Conservation (phyloP, 2,329 filamentous ascomycete species). For the Aspergillus amoenus region DNA sequence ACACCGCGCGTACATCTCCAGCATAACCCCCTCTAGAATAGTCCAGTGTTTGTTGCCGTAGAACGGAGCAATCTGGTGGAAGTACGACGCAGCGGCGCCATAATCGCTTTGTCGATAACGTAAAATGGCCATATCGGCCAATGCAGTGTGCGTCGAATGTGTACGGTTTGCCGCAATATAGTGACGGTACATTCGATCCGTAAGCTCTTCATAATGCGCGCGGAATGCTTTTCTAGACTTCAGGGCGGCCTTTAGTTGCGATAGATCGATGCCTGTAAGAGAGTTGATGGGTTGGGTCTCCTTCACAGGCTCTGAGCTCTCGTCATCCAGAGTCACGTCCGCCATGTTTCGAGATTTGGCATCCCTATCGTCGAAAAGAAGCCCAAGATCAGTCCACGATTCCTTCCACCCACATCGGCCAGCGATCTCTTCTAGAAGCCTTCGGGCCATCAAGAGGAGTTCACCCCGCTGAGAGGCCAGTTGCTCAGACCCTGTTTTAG, state of each 20-base stretch:
- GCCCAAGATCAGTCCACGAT: conserved; percentile 65
- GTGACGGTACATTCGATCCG: conserved; percentile 78
- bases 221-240: conserved; percentile 65
- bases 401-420: conserved; percentile 71
- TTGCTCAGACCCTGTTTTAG: conserved; percentile 68
- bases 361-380: conserved; percentile 37
- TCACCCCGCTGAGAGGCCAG: conserved; percentile 81
- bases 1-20: conserved; percentile 82
- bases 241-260: conserved; percentile 61
- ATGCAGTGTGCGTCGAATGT: conserved; percentile 73
- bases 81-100: conserved; percentile 70
- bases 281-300: conserved; percentile 22
- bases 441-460: conserved; percentile 75
- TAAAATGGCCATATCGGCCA: conserved; percentile 82
- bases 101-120: conserved; percentile 77
- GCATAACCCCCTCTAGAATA: conserved; percentile 75
- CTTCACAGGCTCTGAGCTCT: conserved; percentile 18
- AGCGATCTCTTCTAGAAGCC: conserved; percentile 73
- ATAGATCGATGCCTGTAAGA: conserved; percentile 53
- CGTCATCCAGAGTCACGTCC: conserved; percentile 37
- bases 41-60: conserved; percentile 79
- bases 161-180: conserved; percentile 76
- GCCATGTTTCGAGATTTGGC: conserved; percentile 30
- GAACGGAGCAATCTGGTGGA: conserved; percentile 73
- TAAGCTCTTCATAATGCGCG: conserved; percentile 71